Percentiles rank a stretch among this genome's conserved stretches.
Conservation (phyloP, 1,284 basidiomycete genomes). For the Marasmius oreades region DNA sequence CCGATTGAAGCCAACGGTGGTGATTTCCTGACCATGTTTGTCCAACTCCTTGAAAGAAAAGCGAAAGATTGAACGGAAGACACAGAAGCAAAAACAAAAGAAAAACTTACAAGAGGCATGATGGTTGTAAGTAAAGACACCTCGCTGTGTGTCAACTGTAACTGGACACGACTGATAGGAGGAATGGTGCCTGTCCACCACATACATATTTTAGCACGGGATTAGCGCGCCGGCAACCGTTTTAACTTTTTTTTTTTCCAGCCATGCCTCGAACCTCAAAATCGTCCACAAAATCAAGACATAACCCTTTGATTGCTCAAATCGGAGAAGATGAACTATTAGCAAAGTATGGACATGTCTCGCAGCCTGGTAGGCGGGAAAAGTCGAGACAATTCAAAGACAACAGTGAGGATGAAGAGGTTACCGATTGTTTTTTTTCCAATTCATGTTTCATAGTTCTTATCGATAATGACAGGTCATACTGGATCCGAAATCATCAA, state of each 20-base stretch:
- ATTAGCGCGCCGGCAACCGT: no score
- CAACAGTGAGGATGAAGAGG: constrained; percentile 58
- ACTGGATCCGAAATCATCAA: constrained; percentile 83
- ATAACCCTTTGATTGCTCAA: constrained; percentile 84
- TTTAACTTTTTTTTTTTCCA: constrained; percentile 13
- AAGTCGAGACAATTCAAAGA: constrained; percentile 46
- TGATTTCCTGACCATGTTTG: constrained; percentile 74
- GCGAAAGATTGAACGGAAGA: constrained; percentile 10
- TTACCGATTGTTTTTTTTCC: constrained; percentile 25
- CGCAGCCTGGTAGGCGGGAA: constrained; percentile 69
- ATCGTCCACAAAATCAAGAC: constrained; percentile 54
- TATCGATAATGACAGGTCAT: constrained; percentile 48
- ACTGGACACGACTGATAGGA: neutral
- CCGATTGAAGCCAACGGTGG: constrained; percentile 72
- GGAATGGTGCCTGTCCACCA: no score
- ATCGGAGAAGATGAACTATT: constrained; percentile 73
- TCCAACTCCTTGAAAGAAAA: constrained; percentile 60
- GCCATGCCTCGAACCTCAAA: constrained; percentile 64
- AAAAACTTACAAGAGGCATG: constrained; percentile 13
- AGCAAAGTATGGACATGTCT: constrained; percentile 76
- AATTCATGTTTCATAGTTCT: neutral
- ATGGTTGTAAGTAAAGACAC: constrained; percentile 9
- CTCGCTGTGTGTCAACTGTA: no score
- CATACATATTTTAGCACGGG: no score
- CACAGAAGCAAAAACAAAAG: constrained; percentile 10